phyloP scores from a whole-genome alignment of 345 rosid genomes.

The Aurinia saxatilis region DNA sequence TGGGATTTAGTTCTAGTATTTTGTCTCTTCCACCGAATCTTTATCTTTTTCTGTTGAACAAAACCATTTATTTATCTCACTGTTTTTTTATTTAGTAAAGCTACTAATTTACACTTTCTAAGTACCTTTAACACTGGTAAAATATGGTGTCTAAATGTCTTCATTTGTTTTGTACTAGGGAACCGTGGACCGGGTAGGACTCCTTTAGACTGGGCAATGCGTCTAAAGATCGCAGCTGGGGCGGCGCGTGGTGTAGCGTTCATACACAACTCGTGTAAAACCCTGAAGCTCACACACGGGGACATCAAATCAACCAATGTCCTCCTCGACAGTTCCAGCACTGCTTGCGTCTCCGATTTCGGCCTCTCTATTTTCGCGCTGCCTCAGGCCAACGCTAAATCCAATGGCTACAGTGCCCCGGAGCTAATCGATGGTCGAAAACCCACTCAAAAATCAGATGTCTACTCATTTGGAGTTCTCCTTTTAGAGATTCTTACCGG shows the following conservation, averaged over 20 bases:
- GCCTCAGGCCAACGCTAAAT: slow-evolving; percentile 29
- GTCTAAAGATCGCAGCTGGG: slow-evolving; percentile 74
- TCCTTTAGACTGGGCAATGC: slow-evolving; percentile 82
- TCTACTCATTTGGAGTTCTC: slow-evolving; percentile 76
- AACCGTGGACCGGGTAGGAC: slow-evolving; percentile 88
- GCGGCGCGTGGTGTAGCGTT: slow-evolving; percentile 77
- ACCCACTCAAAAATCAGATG: slow-evolving; percentile 59
- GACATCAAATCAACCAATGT: slow-evolving; percentile 81
- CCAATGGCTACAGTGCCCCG: slow-evolving; percentile 74
- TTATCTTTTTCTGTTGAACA: not conserved
- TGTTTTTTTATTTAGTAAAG: too few species aligned
- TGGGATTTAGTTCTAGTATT: not conserved
- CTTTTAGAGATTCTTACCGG: slow-evolving; percentile 73
- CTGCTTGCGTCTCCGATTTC: slow-evolving; percentile 62
- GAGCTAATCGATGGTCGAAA: slow-evolving; percentile 45
- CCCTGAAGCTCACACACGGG: slow-evolving; percentile 74
- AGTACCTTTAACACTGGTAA: not conserved
- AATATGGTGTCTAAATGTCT: not conserved
- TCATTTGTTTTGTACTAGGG: slow-evolving; percentile 34
- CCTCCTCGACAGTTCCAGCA: slow-evolving; percentile 59
- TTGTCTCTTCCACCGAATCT: not conserved
- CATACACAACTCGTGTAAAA: slow-evolving; percentile 64
- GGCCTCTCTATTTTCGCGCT: slow-evolving; percentile 54
- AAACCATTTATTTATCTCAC: too few species aligned
- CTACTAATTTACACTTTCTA: not conserved